phyloP scores from a whole-genome alignment of 2,329 filamentous ascomycete genomes.

The Sclerotinia glacialis region DNA sequence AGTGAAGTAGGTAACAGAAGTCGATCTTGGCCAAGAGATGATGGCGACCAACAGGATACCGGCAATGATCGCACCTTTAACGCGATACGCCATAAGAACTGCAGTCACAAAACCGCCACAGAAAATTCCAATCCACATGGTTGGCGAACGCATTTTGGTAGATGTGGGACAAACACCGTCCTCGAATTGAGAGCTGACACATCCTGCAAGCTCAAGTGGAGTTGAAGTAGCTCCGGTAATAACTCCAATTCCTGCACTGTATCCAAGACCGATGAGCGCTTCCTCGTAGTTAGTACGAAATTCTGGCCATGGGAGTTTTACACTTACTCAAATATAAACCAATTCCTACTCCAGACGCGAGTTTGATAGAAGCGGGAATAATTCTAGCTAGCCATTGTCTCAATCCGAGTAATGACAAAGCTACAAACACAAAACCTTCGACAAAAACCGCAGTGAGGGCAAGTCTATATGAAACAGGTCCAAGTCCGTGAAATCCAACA shows the following conservation, averaged over 20 bases:
- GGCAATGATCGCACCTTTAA: slow-evolving; percentile 81
- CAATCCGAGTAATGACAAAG: slow-evolving; percentile 73
- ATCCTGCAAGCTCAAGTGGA: slow-evolving; percentile 70
- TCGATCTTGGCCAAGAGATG: slow-evolving; percentile 83
- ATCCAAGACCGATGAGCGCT: slow-evolving; percentile 71
- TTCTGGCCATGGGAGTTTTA: neutral
- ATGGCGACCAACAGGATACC: slow-evolving; percentile 82
- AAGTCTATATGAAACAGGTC: slow-evolving; percentile 68
- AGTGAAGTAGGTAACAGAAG: slow-evolving; percentile 77
- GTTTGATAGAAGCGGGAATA: slow-evolving; percentile 80
- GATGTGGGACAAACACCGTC: slow-evolving; percentile 57
- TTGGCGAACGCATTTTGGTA: slow-evolving; percentile 76
- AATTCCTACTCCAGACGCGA: slow-evolving; percentile 81
- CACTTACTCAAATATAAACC: slow-evolving; percentile 61
- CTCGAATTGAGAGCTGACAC: slow-evolving; percentile 27
- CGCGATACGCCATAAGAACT: slow-evolving; percentile 77
- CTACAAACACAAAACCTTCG: slow-evolving; percentile 83
- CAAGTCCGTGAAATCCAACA: slow-evolving; percentile 73
- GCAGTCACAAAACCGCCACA: slow-evolving; percentile 78
- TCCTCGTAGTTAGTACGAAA: neutral
- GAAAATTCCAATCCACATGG: slow-evolving; percentile 88
- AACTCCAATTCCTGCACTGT: slow-evolving; percentile 77
- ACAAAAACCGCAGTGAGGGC: slow-evolving; percentile 85
- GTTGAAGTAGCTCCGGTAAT: slow-evolving; percentile 66
- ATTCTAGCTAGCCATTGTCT: slow-evolving; percentile 87